Evolutionary conservation across 306 rosid species (phyloP).

Genomic region (Rosa chinensis): DNA sequence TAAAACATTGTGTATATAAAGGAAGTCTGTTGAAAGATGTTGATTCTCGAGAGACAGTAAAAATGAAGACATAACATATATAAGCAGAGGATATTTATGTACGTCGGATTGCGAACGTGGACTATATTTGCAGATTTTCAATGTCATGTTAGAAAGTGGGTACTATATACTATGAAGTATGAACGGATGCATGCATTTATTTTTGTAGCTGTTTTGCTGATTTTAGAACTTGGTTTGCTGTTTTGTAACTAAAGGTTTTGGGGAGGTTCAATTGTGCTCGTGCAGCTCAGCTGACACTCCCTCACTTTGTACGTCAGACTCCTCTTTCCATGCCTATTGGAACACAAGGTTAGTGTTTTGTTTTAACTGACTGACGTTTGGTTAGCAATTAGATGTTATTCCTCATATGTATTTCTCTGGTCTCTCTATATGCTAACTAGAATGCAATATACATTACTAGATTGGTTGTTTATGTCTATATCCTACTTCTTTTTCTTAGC

Average conservation of each 20-base stretch:
- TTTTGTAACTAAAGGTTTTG: conserved; percentile 48
- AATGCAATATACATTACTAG: neutral
- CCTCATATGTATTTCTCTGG: too few relatives aligned
- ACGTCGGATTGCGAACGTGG: too few relatives aligned
- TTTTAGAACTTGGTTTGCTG: neutral
- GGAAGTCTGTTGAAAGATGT: neutral
- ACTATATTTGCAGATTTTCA: neutral
- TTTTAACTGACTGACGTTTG: too few relatives aligned
- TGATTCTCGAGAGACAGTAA: neutral
- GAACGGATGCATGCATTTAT: neutral
- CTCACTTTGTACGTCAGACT: conserved; percentile 75
- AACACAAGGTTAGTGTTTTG: conserved; percentile 66
- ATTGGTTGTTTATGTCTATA: neutral
- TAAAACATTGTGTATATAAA: neutral
- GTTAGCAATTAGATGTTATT: too few relatives aligned
- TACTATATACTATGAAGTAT: too few relatives aligned
- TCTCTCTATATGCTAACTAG: too few relatives aligned
- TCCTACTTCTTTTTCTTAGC: neutral
- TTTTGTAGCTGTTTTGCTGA: neutral
- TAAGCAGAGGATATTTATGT: too few relatives aligned
- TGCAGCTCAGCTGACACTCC: conserved; percentile 78
- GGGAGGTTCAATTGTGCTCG: conserved; percentile 95
- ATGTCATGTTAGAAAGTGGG: neutral
- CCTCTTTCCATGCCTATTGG: conserved; percentile 99
- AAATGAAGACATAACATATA: too few relatives aligned